Conservation (phyloP, 1,139 yeast species). For the Schwanniomyces etchellsii region DNA sequence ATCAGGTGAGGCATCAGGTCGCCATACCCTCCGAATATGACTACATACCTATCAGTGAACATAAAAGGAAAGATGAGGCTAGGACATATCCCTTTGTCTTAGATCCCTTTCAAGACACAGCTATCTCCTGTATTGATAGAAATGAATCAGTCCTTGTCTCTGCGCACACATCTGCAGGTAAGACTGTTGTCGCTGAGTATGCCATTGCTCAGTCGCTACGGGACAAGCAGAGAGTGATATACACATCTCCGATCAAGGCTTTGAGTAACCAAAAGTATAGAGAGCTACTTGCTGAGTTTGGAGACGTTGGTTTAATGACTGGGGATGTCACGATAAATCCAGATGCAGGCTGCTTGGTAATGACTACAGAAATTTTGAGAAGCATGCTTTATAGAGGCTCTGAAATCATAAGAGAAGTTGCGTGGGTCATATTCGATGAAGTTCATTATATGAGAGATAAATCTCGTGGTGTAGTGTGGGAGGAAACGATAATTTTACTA, state of each 20-base stretch:
- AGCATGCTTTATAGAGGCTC: slow-evolving; percentile 93
- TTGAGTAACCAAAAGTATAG: slow-evolving; percentile 94
- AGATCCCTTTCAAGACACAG: slow-evolving; percentile 96
- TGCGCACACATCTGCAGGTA: slow-evolving; percentile 98
- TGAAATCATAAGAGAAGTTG: slow-evolving; percentile 93
- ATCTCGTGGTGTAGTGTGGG: slow-evolving; percentile 99
- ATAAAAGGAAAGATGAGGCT: slow-evolving; percentile 68
- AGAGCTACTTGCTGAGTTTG: slow-evolving; percentile 86
- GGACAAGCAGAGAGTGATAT: slow-evolving; percentile 90
- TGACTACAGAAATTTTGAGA: slow-evolving; percentile 95
- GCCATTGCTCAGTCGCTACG: slow-evolving; percentile 93
- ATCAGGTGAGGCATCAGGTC: slow-evolving; percentile 96
- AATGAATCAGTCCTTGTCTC: slow-evolving; percentile 95
- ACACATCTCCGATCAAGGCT: slow-evolving; percentile 97
- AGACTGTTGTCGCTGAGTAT: slow-evolving; percentile 97
- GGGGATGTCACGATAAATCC: slow-evolving; percentile 98
- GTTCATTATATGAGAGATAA: slow-evolving; percentile 95
- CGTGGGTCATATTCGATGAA: slow-evolving; percentile 94
- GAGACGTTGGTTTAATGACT: slow-evolving; percentile 95
- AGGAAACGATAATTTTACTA: slow-evolving; percentile 89
- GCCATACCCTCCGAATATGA: slow-evolving; percentile 91
- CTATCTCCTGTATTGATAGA: slow-evolving; percentile 90
- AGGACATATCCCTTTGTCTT: slow-evolving; percentile 85
- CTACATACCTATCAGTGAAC: slow-evolving; percentile 83
- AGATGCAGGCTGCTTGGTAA: slow-evolving; percentile 92